Base-by-base conservation (phyloP, 345 rosid species). In the Toxicodendron radicans region DNA sequence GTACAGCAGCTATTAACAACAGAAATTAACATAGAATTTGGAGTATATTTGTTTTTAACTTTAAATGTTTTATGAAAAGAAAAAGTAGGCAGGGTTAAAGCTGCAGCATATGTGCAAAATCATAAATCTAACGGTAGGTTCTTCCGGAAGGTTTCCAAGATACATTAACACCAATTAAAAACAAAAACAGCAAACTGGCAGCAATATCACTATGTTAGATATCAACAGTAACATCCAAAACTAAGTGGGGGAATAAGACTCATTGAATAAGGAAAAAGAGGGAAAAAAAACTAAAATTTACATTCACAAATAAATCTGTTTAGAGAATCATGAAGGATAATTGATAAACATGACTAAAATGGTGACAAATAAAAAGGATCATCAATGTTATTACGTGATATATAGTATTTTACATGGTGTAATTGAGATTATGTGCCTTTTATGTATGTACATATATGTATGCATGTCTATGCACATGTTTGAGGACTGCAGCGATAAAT, bases 21-120 rank as follows among this genome's bases (percentile, higher is more conserved):
- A 3, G 23, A 10, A 59, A 71, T 49, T 65, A 70, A 70, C 41
- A 8, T 24, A 58, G 16, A 70, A 41, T 58, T 57, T 43, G 20
- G 13, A 21, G 12, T 24, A 21, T 18, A 11, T 3, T 54, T 20
- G 17, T 51, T 14, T 6, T 3, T 51, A 1, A 27, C 30, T 27
- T 27, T 27, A 0, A 1, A 27, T 46, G 11, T 10, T 46, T 46
- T 46, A 46, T 46, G 10, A 6, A 43, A 5, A 43, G 7, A 6
- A 43, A 43, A 10, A 24, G 17, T 18, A 51, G 17, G 5, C n/a
- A 27, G 30, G n/a, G 17, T 9, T 35, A 13, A 35, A 70, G 0
- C 8, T 10, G 35, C 18, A 60, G 63, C 5, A 20, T 7, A 18
- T 2, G 33, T 16, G 20, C 30, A 68, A 27, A 3, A 17, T 27